Base-by-base conservation (phyloP, 768 basidiomycete genomes). In the Candolleomyces eurysporus region DNA sequence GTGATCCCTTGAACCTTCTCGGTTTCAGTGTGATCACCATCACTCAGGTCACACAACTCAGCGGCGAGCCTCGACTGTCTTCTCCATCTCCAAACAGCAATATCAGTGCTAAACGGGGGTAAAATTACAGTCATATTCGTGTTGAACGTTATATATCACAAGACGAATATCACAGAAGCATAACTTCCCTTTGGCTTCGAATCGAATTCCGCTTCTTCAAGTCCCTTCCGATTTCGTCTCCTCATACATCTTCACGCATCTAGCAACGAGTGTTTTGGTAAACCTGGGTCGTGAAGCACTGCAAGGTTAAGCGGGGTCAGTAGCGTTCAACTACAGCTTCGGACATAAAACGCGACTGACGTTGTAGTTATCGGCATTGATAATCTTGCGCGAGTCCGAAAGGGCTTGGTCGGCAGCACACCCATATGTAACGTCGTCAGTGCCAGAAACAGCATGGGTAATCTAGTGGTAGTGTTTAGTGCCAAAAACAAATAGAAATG, bases 331-430 rank as follows among this genome's bases (percentile, higher is more conserved):
- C 16, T 21, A 31, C 43, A n/a, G 2, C 55, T 30, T 8, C 17
- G 21, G 1, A 39, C 49, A 21, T 11, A 21, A 53, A 31, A 36
- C 21, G 36, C 7, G 0, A 64, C 78, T 39, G 63, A 80, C 78
- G 66, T 82, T 81, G 73, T 71, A 81, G 72, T 78, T 81, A 64
- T 82, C 81, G 16, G 80, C 80, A 65, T 82, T 81, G 56, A 46
- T 53, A 19, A 73, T 50, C 21, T 73, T 63, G 57, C 76, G 67
- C 2, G 73, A 61, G 30, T 71, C 74, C 48, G 76, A 71, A 59
- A 76, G 75, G 13, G 65, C 70, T 68, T 79, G 77, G 66, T 81
- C 78, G 48, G 67, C 66, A 52, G 76, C 62, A 63, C 78, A 80
- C 19, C 79, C 78, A 61, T 80, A 79, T 49, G 63, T 70, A 39